Evolutionary conservation across 805 yeast species (phyloP).

Genomic region (Pichia scutulata): DNA sequence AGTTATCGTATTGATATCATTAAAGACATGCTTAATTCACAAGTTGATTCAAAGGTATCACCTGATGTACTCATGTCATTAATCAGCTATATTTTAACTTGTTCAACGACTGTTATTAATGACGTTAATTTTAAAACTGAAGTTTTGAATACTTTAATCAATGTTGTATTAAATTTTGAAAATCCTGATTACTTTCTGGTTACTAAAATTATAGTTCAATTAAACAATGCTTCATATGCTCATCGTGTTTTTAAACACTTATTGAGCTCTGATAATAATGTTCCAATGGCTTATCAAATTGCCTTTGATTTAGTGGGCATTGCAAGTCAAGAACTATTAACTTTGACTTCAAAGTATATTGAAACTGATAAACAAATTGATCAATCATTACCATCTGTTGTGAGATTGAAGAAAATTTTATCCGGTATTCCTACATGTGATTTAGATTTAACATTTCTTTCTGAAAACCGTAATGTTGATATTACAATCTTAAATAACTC

Average conservation of each 20-base stretch:
- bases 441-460: conserved; percentile 78
- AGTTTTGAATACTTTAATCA: conserved; percentile 56
- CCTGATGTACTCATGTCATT: conserved; percentile 50
- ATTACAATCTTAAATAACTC: conserved; percentile 72
- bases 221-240: conserved; percentile 71
- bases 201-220: conserved; percentile 79
- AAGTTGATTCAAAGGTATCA: conserved; percentile 28
- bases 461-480: conserved; percentile 84
- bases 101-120: conserved; percentile 53
- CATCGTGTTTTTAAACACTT: conserved; percentile 58
- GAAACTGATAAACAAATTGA: conserved; percentile 23
- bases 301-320: conserved; percentile 91
- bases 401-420: conserved; percentile 52
- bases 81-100: conserved; percentile 67
- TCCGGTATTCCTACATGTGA: conserved; percentile 94
- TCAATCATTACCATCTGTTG: conserved; percentile 19
- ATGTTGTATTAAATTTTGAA: conserved; percentile 47
- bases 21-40: conserved; percentile 40
- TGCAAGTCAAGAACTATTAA: conserved; percentile 83
- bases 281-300: conserved; percentile 74
- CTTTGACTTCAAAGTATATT: conserved; percentile 40
- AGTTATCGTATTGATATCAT: conserved; percentile 80
- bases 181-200: conserved; percentile 77
- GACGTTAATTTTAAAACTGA: conserved; percentile 59
- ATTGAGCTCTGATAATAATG: conserved; percentile 35